Percentiles rank a stretch among this genome's conserved stretches.
phyloP scores from a whole-genome alignment of 306 rosid species.

The Quercus agrifolia region DNA sequence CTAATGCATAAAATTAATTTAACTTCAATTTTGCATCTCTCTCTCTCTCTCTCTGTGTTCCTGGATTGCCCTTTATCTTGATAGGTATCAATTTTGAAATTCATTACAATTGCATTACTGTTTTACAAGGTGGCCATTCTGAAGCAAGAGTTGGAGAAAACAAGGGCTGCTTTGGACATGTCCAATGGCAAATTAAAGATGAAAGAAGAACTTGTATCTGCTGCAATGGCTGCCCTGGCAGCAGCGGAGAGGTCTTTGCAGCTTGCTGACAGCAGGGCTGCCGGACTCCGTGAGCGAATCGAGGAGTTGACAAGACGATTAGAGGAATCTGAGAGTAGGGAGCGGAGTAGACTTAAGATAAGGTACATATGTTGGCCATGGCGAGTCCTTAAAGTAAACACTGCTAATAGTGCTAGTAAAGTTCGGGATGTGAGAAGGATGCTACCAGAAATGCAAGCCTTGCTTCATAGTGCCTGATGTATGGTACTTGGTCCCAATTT shows the following conservation, averaged over 20 bases:
- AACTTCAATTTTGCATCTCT: neutral
- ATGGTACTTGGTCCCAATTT: neutral
- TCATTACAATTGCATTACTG: neutral
- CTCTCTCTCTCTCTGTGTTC: neutral
- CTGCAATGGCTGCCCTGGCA: constrained; percentile 80
- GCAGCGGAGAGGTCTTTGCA: constrained; percentile 80
- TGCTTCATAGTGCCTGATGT: constrained; percentile 29
- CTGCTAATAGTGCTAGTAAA: constrained; percentile 28
- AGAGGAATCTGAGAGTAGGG: constrained; percentile 68
- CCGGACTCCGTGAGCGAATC: constrained; percentile 45
- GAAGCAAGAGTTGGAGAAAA: constrained; percentile 76
- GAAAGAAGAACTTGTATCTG: constrained; percentile 69
- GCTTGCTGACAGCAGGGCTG: constrained; percentile 62
- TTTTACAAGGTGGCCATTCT: constrained; percentile 55
- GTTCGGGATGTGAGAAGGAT: constrained; percentile 35
- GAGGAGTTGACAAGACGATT: constrained; percentile 58
- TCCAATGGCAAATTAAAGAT: constrained; percentile 61
- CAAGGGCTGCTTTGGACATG: constrained; percentile 55
- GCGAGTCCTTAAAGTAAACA: constrained; percentile 40
- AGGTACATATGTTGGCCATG: constrained; percentile 86
- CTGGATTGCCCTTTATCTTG: neutral
- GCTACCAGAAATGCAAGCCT: constrained; percentile 85
- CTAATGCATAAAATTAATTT: neutral
- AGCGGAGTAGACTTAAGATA: constrained; percentile 34
- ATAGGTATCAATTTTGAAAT: neutral